Evolutionary conservation across 2,329 filamentous ascomycete genomes (phyloP), one percentile per base, ranked within the genome.

Genomic region (Penicillium expansum): DNA sequence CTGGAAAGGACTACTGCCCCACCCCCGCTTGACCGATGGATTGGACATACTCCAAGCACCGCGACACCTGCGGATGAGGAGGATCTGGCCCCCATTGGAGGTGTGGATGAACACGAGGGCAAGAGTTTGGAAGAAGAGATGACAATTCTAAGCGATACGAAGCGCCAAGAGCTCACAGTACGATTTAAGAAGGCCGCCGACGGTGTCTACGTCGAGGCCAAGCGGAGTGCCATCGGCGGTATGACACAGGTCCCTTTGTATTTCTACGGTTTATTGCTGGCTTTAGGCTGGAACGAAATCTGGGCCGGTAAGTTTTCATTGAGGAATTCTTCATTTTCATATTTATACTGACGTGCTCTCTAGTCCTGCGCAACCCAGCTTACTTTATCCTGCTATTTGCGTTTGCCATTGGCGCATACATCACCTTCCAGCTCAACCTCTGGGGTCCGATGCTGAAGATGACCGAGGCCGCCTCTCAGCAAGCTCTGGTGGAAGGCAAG

Each of bases 181-280:
- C 85, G 94, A 54, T 99, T 99, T 83, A 97, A 97, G 83, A 97
- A 97, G 83, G 94, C 91, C 35, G 94, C 94, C 1, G 94, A 99
- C 71, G 94, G 92, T 8, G 93, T 99, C 4, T 99, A 96, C 68
- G 92, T 99, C 41, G 94, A 99, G 78, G 94, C 94, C 48, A 99
- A 99, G 82, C 86, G 94, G 57, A 92, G 93, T 71, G 94, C 94
- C 41, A 95, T 99, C 71, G 94, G 94, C 53, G 92, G 93, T 56
- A 90, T 99, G 67, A 90, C 92, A 5, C 92, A 97, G 75, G 87
- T 99, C 48, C 94, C 94, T 6, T 78, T 96, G 60, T 97, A 97
- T 76, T 97, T 99, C 75, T 99, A 97, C 68, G 91, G 86, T 41
- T 75, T 97, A 55, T 81, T 99, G 55, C 79, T 99, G 62, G 90